Base-by-base conservation (phyloP, 306 rosid species). In the Trifolium subterraneum region DNA sequence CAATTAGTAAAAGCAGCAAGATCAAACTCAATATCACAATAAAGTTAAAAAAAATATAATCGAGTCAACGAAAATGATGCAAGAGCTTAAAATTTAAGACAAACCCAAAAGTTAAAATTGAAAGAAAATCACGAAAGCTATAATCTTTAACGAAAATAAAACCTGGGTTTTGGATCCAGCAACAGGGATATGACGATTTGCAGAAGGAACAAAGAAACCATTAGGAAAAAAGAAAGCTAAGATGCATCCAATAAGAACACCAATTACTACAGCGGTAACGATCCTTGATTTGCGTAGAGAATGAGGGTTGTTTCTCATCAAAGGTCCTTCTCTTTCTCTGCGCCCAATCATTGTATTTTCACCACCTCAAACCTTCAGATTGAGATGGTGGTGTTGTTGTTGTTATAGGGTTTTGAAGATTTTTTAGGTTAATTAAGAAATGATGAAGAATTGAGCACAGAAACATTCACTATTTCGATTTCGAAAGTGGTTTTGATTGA, bases 251-350 rank as follows among this genome's bases (percentile, higher is more conserved):
- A 93, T 16, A 10, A 85, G 72, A 45, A 90, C 72, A 62, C 98
- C 98, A 15, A 93, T 82, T 31, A 81, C 82, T 20, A 89, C 72
- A 55, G 96, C 88, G 50, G 84, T 80, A 41, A 71, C 55, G 76
- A 88, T 60, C 71, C 81, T 84, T 1, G 89, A 84, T 83, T 86
- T 88, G 67, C 76, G 82, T 4, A 79, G 52, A 50, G 90, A 85
- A 6, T 73, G 85, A 4, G 78, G 3, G 50, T 22, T 76, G 64
- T 72, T 89, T 77, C 88, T 79, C 94, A 84, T 87, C 64, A 90
- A 76, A 47, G 86, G 83, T 58, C 88, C 96, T 22, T 89, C 97
- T 79, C 92, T 84, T 2, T 89, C 97, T 78, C 92, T 85, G 36
- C 93, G 90, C 27, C 84, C 89, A 72, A 41, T 75, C 98, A 90